Conservation (phyloP, 352 stramenopile genomes). For the Phytophthora europaea region DNA sequence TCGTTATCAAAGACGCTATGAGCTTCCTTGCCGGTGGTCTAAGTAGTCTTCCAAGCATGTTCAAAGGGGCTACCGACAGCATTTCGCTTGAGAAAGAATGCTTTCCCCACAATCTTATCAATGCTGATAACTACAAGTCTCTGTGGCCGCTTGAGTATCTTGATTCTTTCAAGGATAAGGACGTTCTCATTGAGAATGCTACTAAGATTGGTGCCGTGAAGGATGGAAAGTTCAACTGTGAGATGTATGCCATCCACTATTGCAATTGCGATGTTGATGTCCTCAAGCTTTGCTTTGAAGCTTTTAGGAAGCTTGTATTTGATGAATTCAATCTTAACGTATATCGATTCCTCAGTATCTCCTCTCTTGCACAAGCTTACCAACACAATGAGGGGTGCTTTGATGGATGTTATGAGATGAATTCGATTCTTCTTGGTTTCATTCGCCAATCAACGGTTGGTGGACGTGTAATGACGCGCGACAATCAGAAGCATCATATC, state of each 20-base stretch:
- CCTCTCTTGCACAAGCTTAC: slow-evolving; percentile 7
- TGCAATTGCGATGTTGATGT: slow-evolving; percentile 20
- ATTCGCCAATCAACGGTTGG: slow-evolving; percentile 7
- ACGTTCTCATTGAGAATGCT: slow-evolving; percentile 5
- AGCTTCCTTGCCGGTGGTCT: slow-evolving; percentile 3
- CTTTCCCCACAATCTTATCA: slow-evolving; percentile 17
- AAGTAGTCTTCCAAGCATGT: slow-evolving; percentile 7
- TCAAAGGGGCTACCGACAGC: slow-evolving; percentile 2
- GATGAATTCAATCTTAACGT: slow-evolving; percentile 12
- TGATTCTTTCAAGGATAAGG: slow-evolving; percentile 8
- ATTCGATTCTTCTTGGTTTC: slow-evolving; percentile 9
- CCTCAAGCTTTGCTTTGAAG: slow-evolving; percentile 4
- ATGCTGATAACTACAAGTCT: slow-evolving; percentile 3
- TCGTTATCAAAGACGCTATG: slow-evolving; percentile 17
- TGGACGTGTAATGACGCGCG: slow-evolving; percentile 20
- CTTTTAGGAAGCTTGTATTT: slow-evolving; percentile 9
- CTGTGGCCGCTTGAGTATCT: slow-evolving; percentile 7
- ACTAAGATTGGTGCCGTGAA: slow-evolving; percentile 1
- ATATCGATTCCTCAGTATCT: slow-evolving; percentile 4
- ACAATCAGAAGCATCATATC: slow-evolving; percentile 20
- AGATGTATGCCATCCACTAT: slow-evolving; percentile 19
- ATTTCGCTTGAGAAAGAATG: slow-evolving; percentile 20
- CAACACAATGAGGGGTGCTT: slow-evolving; percentile 19
- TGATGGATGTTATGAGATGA: slow-evolving; percentile 16
- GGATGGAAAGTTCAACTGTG: slow-evolving; percentile 1